These are phyloP conservation scores for Dothideomycetes sp. DNA, from an alignment of 2,329 filamentous ascomycete genomes.

Conservation along the genomic window DNA sequence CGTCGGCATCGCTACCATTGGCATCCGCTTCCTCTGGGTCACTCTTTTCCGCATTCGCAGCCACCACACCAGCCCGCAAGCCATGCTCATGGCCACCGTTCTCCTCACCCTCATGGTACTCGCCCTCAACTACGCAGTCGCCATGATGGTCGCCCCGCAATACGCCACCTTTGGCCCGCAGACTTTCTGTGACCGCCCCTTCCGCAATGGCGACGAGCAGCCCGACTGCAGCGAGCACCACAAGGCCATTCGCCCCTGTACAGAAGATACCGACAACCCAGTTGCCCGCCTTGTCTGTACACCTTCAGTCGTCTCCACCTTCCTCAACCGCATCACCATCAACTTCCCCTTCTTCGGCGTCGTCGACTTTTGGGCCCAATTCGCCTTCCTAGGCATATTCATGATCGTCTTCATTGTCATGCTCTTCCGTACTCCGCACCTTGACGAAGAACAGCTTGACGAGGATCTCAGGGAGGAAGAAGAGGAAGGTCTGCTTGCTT, in stretches of 20 bases:
- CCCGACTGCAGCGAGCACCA: constrained; percentile 65
- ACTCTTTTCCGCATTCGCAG: constrained; percentile 83
- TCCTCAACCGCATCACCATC: constrained; percentile 82
- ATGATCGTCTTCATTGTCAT: constrained; percentile 69
- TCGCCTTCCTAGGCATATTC: constrained; percentile 74
- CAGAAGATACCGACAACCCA: constrained; percentile 60
- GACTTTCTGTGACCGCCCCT: constrained; percentile 74
- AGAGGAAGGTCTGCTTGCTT: constrained; percentile 82
- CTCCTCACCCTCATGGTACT: constrained; percentile 82
- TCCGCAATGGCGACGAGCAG: constrained; percentile 49
- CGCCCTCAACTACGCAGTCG: constrained; percentile 83
- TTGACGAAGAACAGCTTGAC: constrained; percentile 69
- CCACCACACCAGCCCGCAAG: constrained; percentile 82
- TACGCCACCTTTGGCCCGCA: constrained; percentile 92
- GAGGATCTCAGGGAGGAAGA: constrained; percentile 86
- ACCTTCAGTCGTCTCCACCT: constrained; percentile 80
- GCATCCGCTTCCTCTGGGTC: constrained; percentile 94
- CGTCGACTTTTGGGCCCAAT: constrained; percentile 93
- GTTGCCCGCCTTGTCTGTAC: constrained; percentile 76
- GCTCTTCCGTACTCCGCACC: constrained; percentile 66
- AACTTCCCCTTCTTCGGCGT: constrained; percentile 94
- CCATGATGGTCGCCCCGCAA: constrained; percentile 90
- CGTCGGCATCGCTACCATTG: constrained; percentile 72
- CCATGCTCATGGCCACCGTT: constrained; percentile 79
- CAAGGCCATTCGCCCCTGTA: constrained; percentile 69